Evolutionary conservation across 2,329 filamentous ascomycete species (phyloP).

Genomic region (Diaporthe australafricana): DNA sequence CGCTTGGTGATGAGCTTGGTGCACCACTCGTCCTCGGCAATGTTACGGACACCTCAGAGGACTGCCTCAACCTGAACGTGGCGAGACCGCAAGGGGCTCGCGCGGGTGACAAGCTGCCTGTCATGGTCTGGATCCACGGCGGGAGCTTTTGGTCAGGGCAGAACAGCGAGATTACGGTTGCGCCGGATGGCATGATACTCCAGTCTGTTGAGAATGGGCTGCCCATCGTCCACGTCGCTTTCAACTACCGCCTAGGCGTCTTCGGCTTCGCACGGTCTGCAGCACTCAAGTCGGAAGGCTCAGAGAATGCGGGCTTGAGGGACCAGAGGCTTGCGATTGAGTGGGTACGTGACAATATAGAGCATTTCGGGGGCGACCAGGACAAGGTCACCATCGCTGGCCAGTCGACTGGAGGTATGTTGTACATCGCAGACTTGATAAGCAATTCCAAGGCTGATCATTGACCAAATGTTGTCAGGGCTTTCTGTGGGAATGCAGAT

Average conservation of each 20-base stretch:
- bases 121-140: slow-evolving; percentile 45
- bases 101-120: slow-evolving; percentile 40
- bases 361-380: slow-evolving; percentile 56
- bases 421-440: neutral
- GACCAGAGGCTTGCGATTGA: slow-evolving; percentile 58
- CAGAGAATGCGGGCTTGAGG: slow-evolving; percentile 58
- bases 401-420: slow-evolving; percentile 33
- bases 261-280: slow-evolving; percentile 47
- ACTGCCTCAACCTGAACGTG: slow-evolving; percentile 34
- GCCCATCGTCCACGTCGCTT: slow-evolving; percentile 37
- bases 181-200: slow-evolving; percentile 52
- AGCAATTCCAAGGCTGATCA: neutral
- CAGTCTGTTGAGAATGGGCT: slow-evolving; percentile 51
- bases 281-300: slow-evolving; percentile 45
- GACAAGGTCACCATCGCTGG: slow-evolving; percentile 38
- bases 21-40: slow-evolving; percentile 38
- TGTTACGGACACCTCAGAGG: slow-evolving; percentile 33
- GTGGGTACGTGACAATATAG: slow-evolving; percentile 60
- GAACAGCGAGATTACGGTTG: slow-evolving; percentile 42
- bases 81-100: slow-evolving; percentile 22
- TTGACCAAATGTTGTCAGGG: slow-evolving; percentile 42
- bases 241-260: slow-evolving; percentile 44
- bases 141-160: slow-evolving; percentile 40
- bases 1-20: slow-evolving; percentile 44
- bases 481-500: slow-evolving; percentile 59